Percentiles rank a stretch among this genome's conserved stretches.
These are phyloP conservation scores for Cryptococcus hybrid DNA, from an alignment of 1,284 basidiomycete genomes.

Conservation along the genomic window DNA sequence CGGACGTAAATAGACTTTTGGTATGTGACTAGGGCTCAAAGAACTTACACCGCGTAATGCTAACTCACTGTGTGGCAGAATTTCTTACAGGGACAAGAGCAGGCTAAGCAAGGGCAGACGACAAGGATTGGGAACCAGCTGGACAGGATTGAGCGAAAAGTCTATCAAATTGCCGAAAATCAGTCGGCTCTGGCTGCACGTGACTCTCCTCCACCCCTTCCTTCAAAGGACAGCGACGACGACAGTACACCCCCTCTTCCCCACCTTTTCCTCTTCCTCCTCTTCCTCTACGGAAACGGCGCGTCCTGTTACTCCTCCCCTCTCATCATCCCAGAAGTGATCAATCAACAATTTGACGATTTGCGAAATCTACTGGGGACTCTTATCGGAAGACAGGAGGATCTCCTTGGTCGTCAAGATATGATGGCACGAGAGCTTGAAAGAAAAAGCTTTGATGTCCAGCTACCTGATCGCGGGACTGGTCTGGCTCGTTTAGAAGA, in stretches of 20 bases:
- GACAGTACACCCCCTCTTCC: constrained; percentile 8
- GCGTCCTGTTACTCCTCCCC: constrained; percentile 41
- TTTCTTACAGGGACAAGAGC: constrained; percentile 44
- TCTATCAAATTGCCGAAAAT: constrained; percentile 32
- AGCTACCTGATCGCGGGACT: constrained; percentile 20
- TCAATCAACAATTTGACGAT: constrained; percentile 36
- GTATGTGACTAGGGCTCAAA: constrained; percentile 12
- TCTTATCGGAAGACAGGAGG: constrained; percentile 37
- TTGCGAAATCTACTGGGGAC: constrained; percentile 36
- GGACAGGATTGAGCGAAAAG: constrained; percentile 44
- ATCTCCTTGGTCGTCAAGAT: constrained; percentile 34
- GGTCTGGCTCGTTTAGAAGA: constrained; percentile 36
- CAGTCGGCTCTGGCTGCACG: constrained; percentile 13
- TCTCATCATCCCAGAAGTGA: constrained; percentile 26
- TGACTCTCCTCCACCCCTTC: constrained; percentile 37
- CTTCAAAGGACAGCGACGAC: constrained; percentile 30
- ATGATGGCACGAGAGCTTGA: constrained; percentile 32
- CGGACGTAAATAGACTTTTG: constrained; percentile 24
- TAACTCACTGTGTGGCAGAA: constrained; percentile 17
- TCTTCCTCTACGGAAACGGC: constrained; percentile 33
- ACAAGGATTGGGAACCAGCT: constrained; percentile 38
- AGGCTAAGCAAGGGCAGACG: constrained; percentile 34
- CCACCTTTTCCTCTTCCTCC: constrained; percentile 23
- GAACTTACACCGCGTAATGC: not conserved
- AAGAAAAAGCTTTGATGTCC: constrained; percentile 18